phyloP scores from a whole-genome alignment of 2,329 filamentous ascomycete genomes.

The Cytospora chrysosperma region DNA sequence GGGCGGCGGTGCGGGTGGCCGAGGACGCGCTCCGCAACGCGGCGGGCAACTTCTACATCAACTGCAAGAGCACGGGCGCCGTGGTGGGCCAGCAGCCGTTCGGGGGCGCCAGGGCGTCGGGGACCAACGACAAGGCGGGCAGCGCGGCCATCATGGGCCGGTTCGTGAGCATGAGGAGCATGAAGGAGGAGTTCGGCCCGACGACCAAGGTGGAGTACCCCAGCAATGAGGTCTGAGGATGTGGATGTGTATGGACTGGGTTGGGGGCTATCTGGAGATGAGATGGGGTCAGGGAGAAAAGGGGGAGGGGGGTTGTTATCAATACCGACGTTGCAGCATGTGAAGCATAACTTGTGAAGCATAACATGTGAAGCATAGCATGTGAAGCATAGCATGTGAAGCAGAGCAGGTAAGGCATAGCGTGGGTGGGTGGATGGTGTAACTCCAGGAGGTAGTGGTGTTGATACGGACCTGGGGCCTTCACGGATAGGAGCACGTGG shows the following conservation, averaged over 20 bases:
- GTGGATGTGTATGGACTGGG: background rate
- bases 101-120: slow-evolving; percentile 65
- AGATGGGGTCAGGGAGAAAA: background rate
- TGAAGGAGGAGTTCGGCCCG: slow-evolving; percentile 70
- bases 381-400: slow-evolving; percentile 16
- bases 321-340: slow-evolving; percentile 2
- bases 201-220: slow-evolving; percentile 66
- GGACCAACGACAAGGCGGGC: slow-evolving; percentile 67
- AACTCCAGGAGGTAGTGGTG: background rate
- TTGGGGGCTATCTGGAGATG: background rate
- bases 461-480: background rate
- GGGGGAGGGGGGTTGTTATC: background rate
- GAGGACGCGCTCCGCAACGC: slow-evolving; percentile 51
- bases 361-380: slow-evolving; percentile 15
- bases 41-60: slow-evolving; percentile 58
- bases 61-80: slow-evolving; percentile 62
- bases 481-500: slow-evolving; percentile 15
- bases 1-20: slow-evolving; percentile 47
- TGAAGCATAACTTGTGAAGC: slow-evolving; percentile 16
- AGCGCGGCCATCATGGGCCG: slow-evolving; percentile 49
- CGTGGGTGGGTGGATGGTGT: background rate
- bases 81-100: slow-evolving; percentile 74
- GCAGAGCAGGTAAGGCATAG: no score
- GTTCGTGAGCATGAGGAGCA: slow-evolving; percentile 50
- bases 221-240: slow-evolving; percentile 62